Evolutionary conservation across 192 early-diverging fungal species (phyloP).

Genomic region (Coemansia sp.): DNA sequence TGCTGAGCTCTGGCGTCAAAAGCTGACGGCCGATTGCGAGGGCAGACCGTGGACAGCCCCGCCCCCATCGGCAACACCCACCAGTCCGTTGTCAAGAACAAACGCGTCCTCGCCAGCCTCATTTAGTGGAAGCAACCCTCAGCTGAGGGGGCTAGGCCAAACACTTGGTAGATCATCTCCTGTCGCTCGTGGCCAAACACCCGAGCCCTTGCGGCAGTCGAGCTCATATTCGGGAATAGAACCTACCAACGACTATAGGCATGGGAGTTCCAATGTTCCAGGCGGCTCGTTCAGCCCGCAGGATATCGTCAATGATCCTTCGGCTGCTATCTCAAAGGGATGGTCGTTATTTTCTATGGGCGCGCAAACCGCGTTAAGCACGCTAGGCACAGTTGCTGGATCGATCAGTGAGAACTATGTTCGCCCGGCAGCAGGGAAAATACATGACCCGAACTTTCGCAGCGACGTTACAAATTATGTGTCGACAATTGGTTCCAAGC

Average conservation of each 20-base stretch:
- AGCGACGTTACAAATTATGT: constrained; percentile 64
- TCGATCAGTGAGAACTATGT: constrained; percentile 66
- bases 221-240: constrained; percentile 19
- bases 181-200: constrained; percentile 32
- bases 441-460: constrained; percentile 67
- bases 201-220: constrained; percentile 18
- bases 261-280: not conserved
- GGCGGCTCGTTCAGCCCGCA: constrained; percentile 37
- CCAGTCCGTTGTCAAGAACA: constrained; percentile 27
- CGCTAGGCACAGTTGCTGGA: constrained; percentile 42
- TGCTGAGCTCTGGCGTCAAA: constrained; percentile 84
- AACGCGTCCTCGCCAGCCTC: constrained; percentile 29
- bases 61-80: constrained; percentile 15
- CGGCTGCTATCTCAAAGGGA: constrained; percentile 65
- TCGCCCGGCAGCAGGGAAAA: constrained; percentile 60
- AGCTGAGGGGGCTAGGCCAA: constrained; percentile 52
- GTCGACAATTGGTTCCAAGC: constrained; percentile 50
- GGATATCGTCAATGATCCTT: constrained; percentile 68
- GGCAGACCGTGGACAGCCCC: constrained; percentile 55
- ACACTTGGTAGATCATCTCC: constrained; percentile 18
- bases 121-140: constrained; percentile 23
- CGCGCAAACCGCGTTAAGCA: constrained; percentile 49
- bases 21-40: constrained; percentile 75
- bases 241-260: not conserved
- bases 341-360: constrained; percentile 64